phyloP scores from a whole-genome alignment of 176 grass and related monocot genomes.

The Carex littledalei region DNA sequence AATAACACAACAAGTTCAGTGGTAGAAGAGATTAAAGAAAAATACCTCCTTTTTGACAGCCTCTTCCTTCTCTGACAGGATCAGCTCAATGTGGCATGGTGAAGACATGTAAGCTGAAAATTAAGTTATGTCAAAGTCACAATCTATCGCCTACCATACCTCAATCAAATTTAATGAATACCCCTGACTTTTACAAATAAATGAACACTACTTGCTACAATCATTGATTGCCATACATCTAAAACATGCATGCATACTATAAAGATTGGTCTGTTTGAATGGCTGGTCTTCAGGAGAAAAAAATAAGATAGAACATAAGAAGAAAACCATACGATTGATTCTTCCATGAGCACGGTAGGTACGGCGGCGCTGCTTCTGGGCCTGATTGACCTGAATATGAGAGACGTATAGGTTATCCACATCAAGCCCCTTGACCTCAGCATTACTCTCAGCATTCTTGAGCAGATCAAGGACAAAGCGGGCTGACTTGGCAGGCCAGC shows the following conservation, averaged over 20 bases:
- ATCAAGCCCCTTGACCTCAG: conserved; percentile 69
- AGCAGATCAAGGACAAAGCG: conserved; percentile 75
- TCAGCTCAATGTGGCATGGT: conserved; percentile 72
- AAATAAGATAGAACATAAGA: background rate
- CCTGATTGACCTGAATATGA: conserved; percentile 72
- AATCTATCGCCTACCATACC: background rate
- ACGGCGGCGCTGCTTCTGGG: conserved; percentile 56
- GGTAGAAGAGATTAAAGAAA: background rate
- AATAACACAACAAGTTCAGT: background rate
- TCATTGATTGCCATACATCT: no score
- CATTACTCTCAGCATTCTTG: conserved; percentile 75
- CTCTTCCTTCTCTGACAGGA: conserved; percentile 87
- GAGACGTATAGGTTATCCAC: conserved; percentile 66
- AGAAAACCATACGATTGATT: conserved; percentile 50
- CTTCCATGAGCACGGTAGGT: conserved; percentile 69
- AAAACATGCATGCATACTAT: no score
- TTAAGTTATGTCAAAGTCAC: background rate
- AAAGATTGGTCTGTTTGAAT: background rate
- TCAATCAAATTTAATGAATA: background rate
- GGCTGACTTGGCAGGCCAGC: conserved; percentile 76
- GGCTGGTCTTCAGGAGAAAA: background rate
- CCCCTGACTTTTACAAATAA: background rate
- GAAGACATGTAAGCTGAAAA: conserved; percentile 77
- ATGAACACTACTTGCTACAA: background rate
- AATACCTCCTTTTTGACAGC: conserved; percentile 65